These are phyloP conservation scores for Epichloe elymi DNA, from an alignment of 2,329 filamentous ascomycete species.

Conservation along the genomic window DNA sequence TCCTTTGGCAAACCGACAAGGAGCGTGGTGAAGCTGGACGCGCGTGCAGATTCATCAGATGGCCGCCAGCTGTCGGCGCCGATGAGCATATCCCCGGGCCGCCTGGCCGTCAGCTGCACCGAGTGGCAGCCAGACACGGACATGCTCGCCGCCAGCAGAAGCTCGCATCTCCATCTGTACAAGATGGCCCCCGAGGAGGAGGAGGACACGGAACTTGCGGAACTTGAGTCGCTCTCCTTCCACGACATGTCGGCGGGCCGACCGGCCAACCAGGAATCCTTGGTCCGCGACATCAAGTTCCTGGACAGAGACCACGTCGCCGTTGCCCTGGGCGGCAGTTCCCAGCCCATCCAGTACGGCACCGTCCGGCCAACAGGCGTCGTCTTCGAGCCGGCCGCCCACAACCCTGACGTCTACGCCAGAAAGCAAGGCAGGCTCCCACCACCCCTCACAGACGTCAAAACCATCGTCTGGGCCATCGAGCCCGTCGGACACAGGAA, in stretches of 20 bases:
- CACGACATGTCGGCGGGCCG: conserved; percentile 14
- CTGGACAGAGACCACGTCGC: conserved; percentile 31
- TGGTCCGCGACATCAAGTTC: conserved; percentile 28
- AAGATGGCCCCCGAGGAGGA: conserved; percentile 10
- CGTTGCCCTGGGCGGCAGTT: conserved; percentile 29
- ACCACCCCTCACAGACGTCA: conserved; percentile 12
- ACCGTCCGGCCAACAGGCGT: conserved; percentile 32
- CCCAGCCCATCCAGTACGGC: conserved; percentile 32
- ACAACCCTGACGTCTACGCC: conserved; percentile 9
- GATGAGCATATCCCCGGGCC: conserved; percentile 7
- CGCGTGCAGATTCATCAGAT: background rate
- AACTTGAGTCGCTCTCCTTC: conserved; percentile 11
- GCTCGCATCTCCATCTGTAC: conserved; percentile 18
- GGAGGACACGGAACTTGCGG: conserved; percentile 3
- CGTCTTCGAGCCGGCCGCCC: conserved; percentile 21
- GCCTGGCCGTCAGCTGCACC: conserved; percentile 19
- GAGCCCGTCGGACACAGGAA: conserved; percentile 27
- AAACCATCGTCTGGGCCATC: conserved; percentile 31
- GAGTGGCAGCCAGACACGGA: conserved; percentile 19
- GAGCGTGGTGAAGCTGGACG: conserved; percentile 10
- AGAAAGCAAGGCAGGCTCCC: no score
- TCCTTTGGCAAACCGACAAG: conserved; percentile 14
- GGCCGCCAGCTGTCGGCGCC: background rate
- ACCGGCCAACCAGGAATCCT: conserved; percentile 11
- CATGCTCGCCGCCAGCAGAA: conserved; percentile 18